phyloP scores from a whole-genome alignment of 768 basidiomycete species.

The Hericium erinaceus region DNA sequence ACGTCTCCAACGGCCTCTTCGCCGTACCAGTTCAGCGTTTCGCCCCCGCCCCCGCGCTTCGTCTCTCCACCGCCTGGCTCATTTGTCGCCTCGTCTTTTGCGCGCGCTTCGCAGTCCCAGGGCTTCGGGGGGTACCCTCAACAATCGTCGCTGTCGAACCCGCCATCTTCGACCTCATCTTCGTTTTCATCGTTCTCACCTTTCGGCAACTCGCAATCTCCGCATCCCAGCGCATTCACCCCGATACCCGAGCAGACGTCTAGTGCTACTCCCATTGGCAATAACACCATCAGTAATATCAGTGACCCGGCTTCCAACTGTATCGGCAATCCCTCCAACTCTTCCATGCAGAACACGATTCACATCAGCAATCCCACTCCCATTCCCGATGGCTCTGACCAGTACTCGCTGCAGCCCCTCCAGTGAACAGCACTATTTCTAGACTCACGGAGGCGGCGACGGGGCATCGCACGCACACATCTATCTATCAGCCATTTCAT shows the following conservation, averaged over 20 bases:
- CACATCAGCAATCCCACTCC: not conserved
- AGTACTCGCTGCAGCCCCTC: not conserved
- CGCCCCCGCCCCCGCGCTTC: conserved; percentile 28
- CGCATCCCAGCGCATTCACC: conserved; percentile 17
- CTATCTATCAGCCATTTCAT: not conserved
- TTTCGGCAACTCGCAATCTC: conserved; percentile 27
- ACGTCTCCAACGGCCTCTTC: conserved; percentile 21
- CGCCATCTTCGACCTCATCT: not conserved
- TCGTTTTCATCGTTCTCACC: conserved; percentile 25
- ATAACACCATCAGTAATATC: conserved; percentile 14
- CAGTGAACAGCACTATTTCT: not conserved
- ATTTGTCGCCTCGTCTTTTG: conserved; percentile 11
- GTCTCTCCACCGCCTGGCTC: conserved; percentile 24
- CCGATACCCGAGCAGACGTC: conserved; percentile 18
- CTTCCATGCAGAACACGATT: not conserved
- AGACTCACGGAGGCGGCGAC: not conserved
- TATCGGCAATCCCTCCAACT: not conserved
- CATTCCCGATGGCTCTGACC: not conserved
- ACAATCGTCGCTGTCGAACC: conserved; percentile 8
- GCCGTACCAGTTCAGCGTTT: conserved; percentile 24
- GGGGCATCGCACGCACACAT: not conserved
- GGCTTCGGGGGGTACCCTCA: conserved; percentile 17
- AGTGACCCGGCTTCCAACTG: not conserved
- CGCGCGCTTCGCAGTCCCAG: conserved; percentile 19
- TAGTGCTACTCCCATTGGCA: conserved; percentile 12